phyloP scores from a whole-genome alignment of 768 basidiomycete species.

The Pleurotus platypus region DNA sequence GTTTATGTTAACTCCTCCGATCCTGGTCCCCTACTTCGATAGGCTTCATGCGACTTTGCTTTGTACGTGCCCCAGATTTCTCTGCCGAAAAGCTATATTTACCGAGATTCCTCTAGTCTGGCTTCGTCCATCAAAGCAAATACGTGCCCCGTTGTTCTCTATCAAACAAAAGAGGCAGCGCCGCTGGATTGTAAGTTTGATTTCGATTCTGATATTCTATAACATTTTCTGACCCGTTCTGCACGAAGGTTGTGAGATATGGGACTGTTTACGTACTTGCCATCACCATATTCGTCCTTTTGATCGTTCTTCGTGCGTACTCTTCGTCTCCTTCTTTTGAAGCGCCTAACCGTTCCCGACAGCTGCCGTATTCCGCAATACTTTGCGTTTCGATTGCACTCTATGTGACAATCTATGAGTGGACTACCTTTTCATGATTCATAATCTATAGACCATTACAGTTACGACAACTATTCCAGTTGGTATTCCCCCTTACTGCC shows the following conservation, averaged over 20 bases:
- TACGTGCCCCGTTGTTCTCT: slow-evolving; percentile 87
- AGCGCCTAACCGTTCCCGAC: slow-evolving; percentile 11
- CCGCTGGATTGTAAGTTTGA: slow-evolving; percentile 73
- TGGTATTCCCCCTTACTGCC: background rate
- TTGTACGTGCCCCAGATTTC: slow-evolving; percentile 52
- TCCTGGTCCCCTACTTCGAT: slow-evolving; percentile 89
- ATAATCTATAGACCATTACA: slow-evolving; percentile 7
- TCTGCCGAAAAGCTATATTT: slow-evolving; percentile 5
- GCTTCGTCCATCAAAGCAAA: slow-evolving; percentile 92
- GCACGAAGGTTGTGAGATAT: slow-evolving; percentile 73
- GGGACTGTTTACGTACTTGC: slow-evolving; percentile 71
- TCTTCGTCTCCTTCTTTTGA: slow-evolving; percentile 9
- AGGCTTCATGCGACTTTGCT: slow-evolving; percentile 86
- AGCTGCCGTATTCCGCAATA: slow-evolving; percentile 63
- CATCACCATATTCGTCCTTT: slow-evolving; percentile 66
- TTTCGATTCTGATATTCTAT: background rate
- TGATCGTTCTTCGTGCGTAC: slow-evolving; percentile 73
- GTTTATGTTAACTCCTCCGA: slow-evolving; percentile 87
- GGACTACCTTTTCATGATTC: slow-evolving; percentile 37
- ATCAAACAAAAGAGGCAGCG: slow-evolving; percentile 88
- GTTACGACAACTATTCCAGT: background rate
- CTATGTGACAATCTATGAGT: slow-evolving; percentile 64
- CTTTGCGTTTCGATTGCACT: slow-evolving; percentile 58
- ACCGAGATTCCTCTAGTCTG: slow-evolving; percentile 59
- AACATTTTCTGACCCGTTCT: slow-evolving; percentile 10